Evolutionary conservation across 306 rosid genomes (phyloP).

Genomic region (Astragalus membranaceus): DNA sequence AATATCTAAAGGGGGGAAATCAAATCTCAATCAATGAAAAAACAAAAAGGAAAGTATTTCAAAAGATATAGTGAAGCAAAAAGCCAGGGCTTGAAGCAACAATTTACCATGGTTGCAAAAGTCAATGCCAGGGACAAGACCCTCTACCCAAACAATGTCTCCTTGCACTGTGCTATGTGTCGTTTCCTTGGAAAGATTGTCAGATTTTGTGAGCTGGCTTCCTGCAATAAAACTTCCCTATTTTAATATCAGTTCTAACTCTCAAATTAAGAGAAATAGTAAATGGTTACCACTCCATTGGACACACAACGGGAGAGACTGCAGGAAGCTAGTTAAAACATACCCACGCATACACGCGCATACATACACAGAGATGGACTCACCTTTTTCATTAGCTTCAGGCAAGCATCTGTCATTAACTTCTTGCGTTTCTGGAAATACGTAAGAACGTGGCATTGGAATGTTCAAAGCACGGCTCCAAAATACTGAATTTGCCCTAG

Average conservation of each 20-base stretch:
- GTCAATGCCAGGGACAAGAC: constrained; percentile 97
- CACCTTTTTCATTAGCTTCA: constrained; percentile 41
- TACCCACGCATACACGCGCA: no score
- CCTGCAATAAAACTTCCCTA: constrained; percentile 34
- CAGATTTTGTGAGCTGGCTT: constrained; percentile 29
- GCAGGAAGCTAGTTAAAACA: neutral
- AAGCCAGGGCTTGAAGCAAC: constrained; percentile 15
- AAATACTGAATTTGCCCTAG: constrained; percentile 91
- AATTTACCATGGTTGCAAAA: constrained; percentile 89
- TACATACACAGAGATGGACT: neutral
- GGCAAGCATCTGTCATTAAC: constrained; percentile 30
- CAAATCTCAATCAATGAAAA: constrained; percentile 8
- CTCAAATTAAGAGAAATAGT: constrained; percentile 11
- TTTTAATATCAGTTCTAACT: neutral
- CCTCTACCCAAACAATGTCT: constrained; percentile 88
- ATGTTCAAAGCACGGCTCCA: constrained; percentile 93
- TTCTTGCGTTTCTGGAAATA: constrained; percentile 64
- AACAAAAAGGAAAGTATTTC: constrained; percentile 11
- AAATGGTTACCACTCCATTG: constrained; percentile 1
- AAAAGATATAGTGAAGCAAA: constrained; percentile 4
- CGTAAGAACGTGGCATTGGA: constrained; percentile 79
- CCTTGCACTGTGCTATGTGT: constrained; percentile 28
- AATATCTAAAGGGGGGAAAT: neutral
- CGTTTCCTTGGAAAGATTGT: constrained; percentile 36
- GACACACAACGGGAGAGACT: neutral